Base-by-base conservation (phyloP, 768 basidiomycete species). In the Hydnomerulius pinastri region DNA sequence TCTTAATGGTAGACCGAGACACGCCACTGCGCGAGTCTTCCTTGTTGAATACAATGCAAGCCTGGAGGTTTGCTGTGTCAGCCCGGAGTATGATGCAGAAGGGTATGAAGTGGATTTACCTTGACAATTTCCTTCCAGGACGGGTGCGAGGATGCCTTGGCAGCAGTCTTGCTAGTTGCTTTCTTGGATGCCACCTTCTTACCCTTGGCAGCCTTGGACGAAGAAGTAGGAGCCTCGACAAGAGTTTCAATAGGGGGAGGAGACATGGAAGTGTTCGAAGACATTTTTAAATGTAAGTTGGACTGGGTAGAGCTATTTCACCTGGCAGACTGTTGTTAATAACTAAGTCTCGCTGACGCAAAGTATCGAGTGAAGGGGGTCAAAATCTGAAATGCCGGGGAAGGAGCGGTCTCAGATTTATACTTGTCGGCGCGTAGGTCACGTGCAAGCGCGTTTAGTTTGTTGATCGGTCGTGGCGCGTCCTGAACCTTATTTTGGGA, bases 1-100 rank as follows among this genome's bases (percentile, higher is more conserved):
- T 88, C 85, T 92, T 92, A 70, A 92, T 86, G 11, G 77, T 77
- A 17, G 72, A 69, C 46, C 90, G 80, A 11, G 89, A 91, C 32
- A 90, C 89, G 54, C 89, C 90, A 51, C 70, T 62, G 47, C 89
- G 83, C 27, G 76, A 72, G 40, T 87, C 85, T 36, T 84, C 82
- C 60, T 79, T 81, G 68, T 85, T 72, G 37, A 68, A 73, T 48
- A 71, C 62, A 64, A 92, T 86, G 61, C 84, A 86, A 67, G 86
- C 87, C 87, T 90, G 54, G 21, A 37, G 4, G n/a, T 18, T 27
- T 40, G 13, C n/a, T 17, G n/a, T 3, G 5, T 24, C 29, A 32
- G 13, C 25, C 3, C 18, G 12, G 39, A 13, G 8, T 35, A 24
- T 25, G 3, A 18, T 18, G 1, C 12, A 51, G 7, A 40, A 17